Conservation (phyloP, 2,329 filamentous ascomycete species). For the Calycina marina region DNA sequence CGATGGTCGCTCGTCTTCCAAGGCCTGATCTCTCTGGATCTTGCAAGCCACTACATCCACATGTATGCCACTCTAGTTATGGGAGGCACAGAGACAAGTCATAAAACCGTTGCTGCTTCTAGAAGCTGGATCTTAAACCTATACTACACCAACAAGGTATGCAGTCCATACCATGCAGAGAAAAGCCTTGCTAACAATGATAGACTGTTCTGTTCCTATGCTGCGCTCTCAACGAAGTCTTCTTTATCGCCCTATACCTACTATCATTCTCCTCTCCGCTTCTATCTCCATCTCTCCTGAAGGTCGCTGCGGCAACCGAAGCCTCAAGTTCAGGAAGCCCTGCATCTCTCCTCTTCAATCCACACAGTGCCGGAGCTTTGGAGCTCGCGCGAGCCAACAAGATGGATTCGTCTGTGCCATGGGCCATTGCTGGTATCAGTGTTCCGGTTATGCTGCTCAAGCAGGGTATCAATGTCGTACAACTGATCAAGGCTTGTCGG, state of each 20-base stretch:
- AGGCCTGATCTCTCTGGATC: constrained; percentile 76
- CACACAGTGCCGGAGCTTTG: constrained; percentile 82
- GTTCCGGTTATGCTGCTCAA: constrained; percentile 82
- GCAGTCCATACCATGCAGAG: constrained; percentile 18
- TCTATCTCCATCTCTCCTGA: constrained; percentile 70
- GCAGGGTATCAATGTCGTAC: constrained; percentile 86
- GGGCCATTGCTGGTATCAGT: constrained; percentile 69
- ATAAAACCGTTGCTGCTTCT: constrained; percentile 86
- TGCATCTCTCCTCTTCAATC: constrained; percentile 64
- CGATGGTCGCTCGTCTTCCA: constrained; percentile 93
- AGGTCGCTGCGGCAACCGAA: constrained; percentile 38
- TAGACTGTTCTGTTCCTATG: constrained; percentile 83
- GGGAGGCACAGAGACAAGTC: constrained; percentile 63
- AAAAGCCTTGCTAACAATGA: constrained; percentile 1
- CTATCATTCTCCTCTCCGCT: constrained; percentile 89
- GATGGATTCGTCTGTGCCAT: constrained; percentile 61
- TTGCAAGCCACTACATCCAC: constrained; percentile 96
- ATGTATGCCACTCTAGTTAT: constrained; percentile 94
- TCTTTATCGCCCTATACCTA: constrained; percentile 97
- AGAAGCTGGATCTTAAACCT: constrained; percentile 82
- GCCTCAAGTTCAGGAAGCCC: constrained; percentile 41
- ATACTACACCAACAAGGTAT: constrained; percentile 94
- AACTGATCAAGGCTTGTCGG: constrained; percentile 82
- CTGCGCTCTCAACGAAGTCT: constrained; percentile 84
- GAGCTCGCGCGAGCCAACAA: constrained; percentile 92